Conservation (phyloP, 2,329 filamentous ascomycete species). For the Seiridium cupressi region DNA sequence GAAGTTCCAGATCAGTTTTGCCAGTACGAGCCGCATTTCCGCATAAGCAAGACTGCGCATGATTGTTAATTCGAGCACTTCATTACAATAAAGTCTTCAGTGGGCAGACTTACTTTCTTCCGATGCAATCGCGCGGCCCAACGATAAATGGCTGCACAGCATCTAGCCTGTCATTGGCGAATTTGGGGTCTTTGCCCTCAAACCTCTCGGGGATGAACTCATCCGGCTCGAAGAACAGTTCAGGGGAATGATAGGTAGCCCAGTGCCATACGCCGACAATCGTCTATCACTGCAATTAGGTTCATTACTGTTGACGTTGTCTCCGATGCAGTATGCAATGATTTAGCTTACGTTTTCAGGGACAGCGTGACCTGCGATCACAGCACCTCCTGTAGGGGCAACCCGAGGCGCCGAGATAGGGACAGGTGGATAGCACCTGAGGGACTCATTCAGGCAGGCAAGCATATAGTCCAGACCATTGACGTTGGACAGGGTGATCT, state of each 20-base stretch:
- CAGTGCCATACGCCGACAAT: background rate
- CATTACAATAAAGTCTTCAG: too few species aligned
- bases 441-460: conserved; percentile 38
- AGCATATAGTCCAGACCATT: conserved; percentile 36
- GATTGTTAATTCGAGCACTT: too few species aligned
- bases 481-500: conserved; percentile 35
- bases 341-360: background rate
- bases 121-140: background rate
- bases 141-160: background rate
- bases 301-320: background rate
- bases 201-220: conserved; percentile 17
- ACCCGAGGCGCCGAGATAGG: conserved; percentile 2
- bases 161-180: background rate
- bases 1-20: background rate
- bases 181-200: background rate
- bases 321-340: background rate
- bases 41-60: background rate
- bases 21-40: background rate
- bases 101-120: background rate
- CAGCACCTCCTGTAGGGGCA: background rate
- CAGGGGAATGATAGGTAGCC: conserved; percentile 7
- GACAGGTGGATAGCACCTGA: conserved; percentile 39
- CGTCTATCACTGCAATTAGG: background rate
- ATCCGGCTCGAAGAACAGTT: conserved; percentile 15
- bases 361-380: background rate